Conservation (phyloP, 2,329 filamentous ascomycete species). For the Periconia sp. region DNA sequence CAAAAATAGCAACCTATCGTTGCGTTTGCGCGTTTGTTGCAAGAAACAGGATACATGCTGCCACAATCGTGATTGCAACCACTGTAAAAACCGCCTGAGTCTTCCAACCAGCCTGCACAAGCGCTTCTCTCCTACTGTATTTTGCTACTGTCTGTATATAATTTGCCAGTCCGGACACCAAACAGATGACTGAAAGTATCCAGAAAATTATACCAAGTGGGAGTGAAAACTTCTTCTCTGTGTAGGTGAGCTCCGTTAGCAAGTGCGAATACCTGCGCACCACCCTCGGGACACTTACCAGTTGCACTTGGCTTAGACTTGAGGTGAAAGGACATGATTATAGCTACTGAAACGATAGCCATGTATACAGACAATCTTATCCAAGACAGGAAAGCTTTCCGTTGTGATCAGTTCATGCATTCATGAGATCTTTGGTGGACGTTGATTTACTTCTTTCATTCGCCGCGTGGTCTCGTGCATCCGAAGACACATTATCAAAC, state of each 20-base stretch:
- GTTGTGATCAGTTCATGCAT: slow-evolving; percentile 6
- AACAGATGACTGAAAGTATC: slow-evolving; percentile 74
- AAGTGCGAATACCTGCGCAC: not conserved
- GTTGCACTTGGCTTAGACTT: slow-evolving; percentile 65
- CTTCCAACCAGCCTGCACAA: slow-evolving; percentile 93
- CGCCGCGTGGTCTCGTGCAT: slow-evolving; percentile 76
- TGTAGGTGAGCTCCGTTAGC: slow-evolving; percentile 36
- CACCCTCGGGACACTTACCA: slow-evolving; percentile 10
- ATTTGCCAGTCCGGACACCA: slow-evolving; percentile 77
- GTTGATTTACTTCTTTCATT: slow-evolving; percentile 65
- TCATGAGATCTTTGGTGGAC: not conserved
- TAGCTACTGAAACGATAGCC: slow-evolving; percentile 84
- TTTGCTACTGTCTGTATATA: slow-evolving; percentile 83
- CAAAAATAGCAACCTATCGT: slow-evolving; percentile 8
- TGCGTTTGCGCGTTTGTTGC: slow-evolving; percentile 39
- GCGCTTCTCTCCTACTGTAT: slow-evolving; percentile 74
- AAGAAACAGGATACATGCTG: slow-evolving; percentile 45
- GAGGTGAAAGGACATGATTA: slow-evolving; percentile 90
- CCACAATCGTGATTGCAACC: slow-evolving; percentile 44
- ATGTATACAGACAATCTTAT: slow-evolving; percentile 88
- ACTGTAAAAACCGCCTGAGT: slow-evolving; percentile 71
- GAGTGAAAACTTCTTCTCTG: slow-evolving; percentile 75
- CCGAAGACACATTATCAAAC: slow-evolving; percentile 73
- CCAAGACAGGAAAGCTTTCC: slow-evolving; percentile 77
- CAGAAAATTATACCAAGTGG: slow-evolving; percentile 90